These are phyloP conservation scores for Juglanconis sp. DNA, from an alignment of 2,329 filamentous ascomycete genomes.

Conservation along the genomic window DNA sequence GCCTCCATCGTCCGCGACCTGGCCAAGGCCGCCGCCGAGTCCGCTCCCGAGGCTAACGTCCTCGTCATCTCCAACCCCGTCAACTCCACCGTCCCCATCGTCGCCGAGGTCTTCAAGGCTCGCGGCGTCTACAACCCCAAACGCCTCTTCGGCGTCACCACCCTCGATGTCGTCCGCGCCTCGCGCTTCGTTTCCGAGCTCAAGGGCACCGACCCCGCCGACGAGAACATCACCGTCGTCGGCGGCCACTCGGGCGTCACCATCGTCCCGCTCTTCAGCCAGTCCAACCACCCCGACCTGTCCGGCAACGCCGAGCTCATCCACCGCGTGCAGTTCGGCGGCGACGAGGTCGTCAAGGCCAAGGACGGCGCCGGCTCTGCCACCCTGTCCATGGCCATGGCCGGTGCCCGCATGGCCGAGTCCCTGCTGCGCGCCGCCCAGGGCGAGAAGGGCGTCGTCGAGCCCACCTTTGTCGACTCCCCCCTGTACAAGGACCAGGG, in stretches of 20 bases:
- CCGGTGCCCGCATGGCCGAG: conserved; percentile 81
- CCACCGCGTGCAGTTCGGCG: conserved; percentile 96
- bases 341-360: conserved; percentile 98
- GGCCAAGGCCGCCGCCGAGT: conserved; percentile 88
- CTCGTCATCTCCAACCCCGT: conserved; percentile 98
- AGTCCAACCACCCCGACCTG: conserved; percentile 84
- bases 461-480: conserved; percentile 96
- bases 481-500: conserved; percentile 98
- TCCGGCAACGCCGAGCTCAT: conserved; percentile 75
- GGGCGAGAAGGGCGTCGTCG: conserved; percentile 90
- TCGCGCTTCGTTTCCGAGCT: conserved; percentile 96
- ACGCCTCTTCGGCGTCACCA: conserved; percentile 98
- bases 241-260: conserved; percentile 97
- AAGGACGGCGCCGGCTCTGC: conserved; percentile 97
- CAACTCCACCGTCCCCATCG: conserved; percentile 99
- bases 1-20: conserved; percentile 98
- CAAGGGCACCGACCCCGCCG: conserved; percentile 83
- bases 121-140: conserved; percentile 97
- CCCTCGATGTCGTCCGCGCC: conserved; percentile 96
- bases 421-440: conserved; percentile 87
- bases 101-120: conserved; percentile 94
- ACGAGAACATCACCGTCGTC: conserved; percentile 93
- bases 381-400: conserved; percentile 98
- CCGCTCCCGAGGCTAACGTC: conserved; percentile 87
- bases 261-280: conserved; percentile 96